Conservation (phyloP, 257 asterid genomes). For the Solanum ahanhuiri region DNA sequence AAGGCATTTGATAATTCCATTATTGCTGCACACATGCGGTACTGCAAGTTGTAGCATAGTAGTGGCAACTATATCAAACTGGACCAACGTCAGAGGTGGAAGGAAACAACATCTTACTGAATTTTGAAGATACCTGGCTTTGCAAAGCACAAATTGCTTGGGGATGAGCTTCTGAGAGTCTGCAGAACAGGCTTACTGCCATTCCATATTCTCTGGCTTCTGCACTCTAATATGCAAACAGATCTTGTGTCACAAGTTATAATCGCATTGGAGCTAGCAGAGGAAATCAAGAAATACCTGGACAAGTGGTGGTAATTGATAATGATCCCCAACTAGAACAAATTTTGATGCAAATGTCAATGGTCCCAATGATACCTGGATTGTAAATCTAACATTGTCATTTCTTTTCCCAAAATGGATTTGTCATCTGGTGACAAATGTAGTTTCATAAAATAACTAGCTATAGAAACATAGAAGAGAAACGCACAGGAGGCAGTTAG, state of each 20-base stretch:
- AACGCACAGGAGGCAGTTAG: background rate
- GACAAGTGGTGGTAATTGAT: conserved; percentile 96
- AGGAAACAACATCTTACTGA: background rate
- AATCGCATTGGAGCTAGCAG: conserved; percentile 8
- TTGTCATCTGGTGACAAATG: background rate
- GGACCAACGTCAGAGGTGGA: background rate
- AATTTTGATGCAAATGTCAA: conserved; percentile 77
- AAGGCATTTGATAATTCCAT: conserved; percentile 92
- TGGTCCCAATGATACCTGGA: conserved; percentile 91
- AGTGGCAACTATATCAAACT: conserved; percentile 5
- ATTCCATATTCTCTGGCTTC: conserved; percentile 96
- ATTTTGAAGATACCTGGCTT: conserved; percentile 53
- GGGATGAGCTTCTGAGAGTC: conserved; percentile 97
- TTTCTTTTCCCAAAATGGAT: background rate
- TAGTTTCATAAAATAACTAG: background rate
- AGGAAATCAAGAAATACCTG: conserved; percentile 43
- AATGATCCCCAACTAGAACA: conserved; percentile 98
- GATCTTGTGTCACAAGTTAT: conserved; percentile 6
- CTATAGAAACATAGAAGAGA: background rate
- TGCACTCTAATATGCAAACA: conserved; percentile 48
- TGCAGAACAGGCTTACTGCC: conserved; percentile 79
- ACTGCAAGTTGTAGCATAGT: conserved; percentile 49
- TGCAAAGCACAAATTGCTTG: conserved; percentile 92
- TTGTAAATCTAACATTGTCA: conserved; percentile 1
- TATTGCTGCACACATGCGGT: conserved; percentile 85